phyloP scores from a whole-genome alignment of 2,329 filamentous ascomycete genomes.

The Sclerotinia borealis region DNA sequence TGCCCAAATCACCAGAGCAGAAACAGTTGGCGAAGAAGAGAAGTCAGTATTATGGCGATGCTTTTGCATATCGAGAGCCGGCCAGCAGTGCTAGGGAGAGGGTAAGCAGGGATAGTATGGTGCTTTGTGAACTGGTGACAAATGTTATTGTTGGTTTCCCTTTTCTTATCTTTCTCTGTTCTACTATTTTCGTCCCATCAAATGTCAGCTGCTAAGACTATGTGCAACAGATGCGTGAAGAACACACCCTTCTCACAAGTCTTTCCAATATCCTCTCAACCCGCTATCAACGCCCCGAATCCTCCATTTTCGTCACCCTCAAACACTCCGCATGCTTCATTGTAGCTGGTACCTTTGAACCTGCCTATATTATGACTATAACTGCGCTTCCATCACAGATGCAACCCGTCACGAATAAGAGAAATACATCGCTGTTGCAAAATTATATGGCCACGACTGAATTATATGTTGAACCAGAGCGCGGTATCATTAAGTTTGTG shows the following conservation, averaged over 20 bases:
- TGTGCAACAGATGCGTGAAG: constrained; percentile 59
- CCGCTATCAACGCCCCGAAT: constrained; percentile 68
- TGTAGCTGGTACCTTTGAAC: constrained; percentile 68
- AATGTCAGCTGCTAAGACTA: constrained; percentile 18
- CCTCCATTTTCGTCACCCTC: constrained; percentile 69
- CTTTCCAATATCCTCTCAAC: constrained; percentile 67
- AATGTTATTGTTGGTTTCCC: constrained; percentile 52
- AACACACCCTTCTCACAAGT: constrained; percentile 67
- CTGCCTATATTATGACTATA: constrained; percentile 73
- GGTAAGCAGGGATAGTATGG: constrained; percentile 36
- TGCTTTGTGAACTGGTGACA: constrained; percentile 58
- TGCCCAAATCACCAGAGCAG: constrained; percentile 28
- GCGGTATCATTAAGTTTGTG: constrained; percentile 69
- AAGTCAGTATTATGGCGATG: constrained; percentile 33
- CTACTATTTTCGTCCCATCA: constrained; percentile 10
- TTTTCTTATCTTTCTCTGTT: constrained; percentile 13
- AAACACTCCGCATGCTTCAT: constrained; percentile 69
- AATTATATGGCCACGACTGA: constrained; percentile 61
- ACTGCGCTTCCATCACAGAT: constrained; percentile 63
- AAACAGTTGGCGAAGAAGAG: constrained; percentile 27
- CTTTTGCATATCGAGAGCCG: constrained; percentile 32
- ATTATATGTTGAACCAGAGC: constrained; percentile 56
- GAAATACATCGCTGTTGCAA: constrained; percentile 73
- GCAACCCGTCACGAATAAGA: constrained; percentile 69
- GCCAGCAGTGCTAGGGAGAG: constrained; percentile 26